A percentile compares a stretch with the other conserved stretches of the same genome.
These are phyloP conservation scores for Paramecium tetraurelia DNA, from an alignment of 73 alveolate genomes.

Conservation along the genomic window DNA sequence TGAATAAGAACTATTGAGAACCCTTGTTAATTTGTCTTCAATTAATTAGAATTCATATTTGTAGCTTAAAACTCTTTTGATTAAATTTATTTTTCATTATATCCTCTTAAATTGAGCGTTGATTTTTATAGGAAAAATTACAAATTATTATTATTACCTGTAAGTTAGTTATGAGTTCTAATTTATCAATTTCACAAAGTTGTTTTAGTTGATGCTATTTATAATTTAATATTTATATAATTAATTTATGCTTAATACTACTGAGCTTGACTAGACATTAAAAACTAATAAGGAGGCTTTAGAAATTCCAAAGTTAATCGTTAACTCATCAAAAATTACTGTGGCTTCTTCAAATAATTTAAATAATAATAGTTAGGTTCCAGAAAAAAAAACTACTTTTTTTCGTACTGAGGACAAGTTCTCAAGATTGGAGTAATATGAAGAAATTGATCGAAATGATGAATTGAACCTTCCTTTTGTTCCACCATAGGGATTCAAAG, in stretches of 20 bases:
- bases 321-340: neutral
- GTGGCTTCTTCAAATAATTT: conserved; percentile 13
- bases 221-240: neutral
- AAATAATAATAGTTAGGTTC: neutral
- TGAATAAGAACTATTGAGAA: neutral
- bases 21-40: neutral
- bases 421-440: conserved; percentile 54
- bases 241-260: conserved; percentile 7
- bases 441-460: conserved; percentile 54
- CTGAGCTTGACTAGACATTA: conserved; percentile 31
- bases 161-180: neutral
- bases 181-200: neutral
- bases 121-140: neutral
- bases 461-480: conserved; percentile 32
- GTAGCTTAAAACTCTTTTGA: neutral
- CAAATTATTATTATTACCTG: neutral
- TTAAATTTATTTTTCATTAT: no score
- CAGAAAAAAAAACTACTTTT: conserved; percentile 18
- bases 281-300: neutral
- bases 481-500: conserved; percentile 61
- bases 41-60: no score
- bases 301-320: neutral
- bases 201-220: neutral
- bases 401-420: conserved; percentile 41
- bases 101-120: neutral